These are phyloP conservation scores for Blastobotrys attinorum DNA, from an alignment of 805 yeast species.

Conservation along the genomic window DNA sequence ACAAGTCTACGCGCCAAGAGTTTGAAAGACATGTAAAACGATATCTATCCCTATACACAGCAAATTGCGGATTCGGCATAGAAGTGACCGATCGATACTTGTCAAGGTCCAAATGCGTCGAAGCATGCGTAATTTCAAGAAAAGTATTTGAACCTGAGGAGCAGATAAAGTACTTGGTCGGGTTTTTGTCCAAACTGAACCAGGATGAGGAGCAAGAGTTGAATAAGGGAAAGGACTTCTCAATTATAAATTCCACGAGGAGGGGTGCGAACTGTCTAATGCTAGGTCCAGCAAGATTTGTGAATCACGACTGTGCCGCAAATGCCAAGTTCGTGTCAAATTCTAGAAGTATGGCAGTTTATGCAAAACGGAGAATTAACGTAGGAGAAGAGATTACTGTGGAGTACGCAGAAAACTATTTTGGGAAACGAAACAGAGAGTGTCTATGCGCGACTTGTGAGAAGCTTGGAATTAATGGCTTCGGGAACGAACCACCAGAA, in stretches of 20 bases:
- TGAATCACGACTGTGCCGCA: constrained; percentile 42
- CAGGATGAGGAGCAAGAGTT: constrained; percentile 29
- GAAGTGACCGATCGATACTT: constrained; percentile 37
- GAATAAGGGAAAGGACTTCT: constrained; percentile 32
- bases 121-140: constrained; percentile 36
- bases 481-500: not conserved
- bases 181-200: constrained; percentile 31
- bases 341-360: constrained; percentile 27
- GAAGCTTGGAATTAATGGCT: constrained; percentile 23
- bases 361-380: constrained; percentile 29
- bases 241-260: constrained; percentile 34
- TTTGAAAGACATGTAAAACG: constrained; percentile 32
- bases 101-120: constrained; percentile 23
- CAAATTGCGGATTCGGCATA: constrained; percentile 36
- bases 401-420: constrained; percentile 35
- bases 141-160: constrained; percentile 25
- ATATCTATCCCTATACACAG: constrained; percentile 31
- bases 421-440: constrained; percentile 36
- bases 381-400: constrained; percentile 44
- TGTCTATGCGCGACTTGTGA: constrained; percentile 42
- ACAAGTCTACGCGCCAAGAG: constrained; percentile 19
- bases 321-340: constrained; percentile 33
- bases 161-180: constrained; percentile 31
- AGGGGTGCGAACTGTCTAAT: constrained; percentile 31
- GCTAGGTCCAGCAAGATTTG: constrained; percentile 43